Evolutionary conservation across 257 asterid species (phyloP).

Genomic region (Primulina tabacum): DNA sequence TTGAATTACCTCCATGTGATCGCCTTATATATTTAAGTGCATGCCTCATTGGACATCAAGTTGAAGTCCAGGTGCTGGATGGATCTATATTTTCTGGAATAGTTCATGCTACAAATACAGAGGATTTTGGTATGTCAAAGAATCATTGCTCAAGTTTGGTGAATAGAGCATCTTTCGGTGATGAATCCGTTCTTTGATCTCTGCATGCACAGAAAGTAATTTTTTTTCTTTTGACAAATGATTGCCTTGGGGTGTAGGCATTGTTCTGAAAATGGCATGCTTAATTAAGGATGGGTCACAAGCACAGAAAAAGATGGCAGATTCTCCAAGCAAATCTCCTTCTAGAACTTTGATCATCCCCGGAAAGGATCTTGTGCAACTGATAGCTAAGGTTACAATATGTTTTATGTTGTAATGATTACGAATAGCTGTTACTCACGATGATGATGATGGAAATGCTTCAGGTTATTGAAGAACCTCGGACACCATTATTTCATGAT

Average conservation of each 20-base stretch:
- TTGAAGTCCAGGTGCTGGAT: slow-evolving; percentile 86
- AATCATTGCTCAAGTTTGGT: too few species aligned
- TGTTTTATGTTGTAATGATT: neutral
- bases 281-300: slow-evolving; percentile 63
- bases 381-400: slow-evolving; percentile 69
- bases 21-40: slow-evolving; percentile 59
- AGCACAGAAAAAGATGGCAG: slow-evolving; percentile 47
- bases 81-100: slow-evolving; percentile 87
- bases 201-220: too few species aligned
- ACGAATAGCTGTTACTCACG: neutral
- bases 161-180: slow-evolving; percentile 9
- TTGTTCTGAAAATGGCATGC: slow-evolving; percentile 86
- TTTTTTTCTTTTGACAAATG: neutral
- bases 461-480: too few species aligned
- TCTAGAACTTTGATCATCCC: slow-evolving; percentile 64
- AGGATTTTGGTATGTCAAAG: slow-evolving; percentile 67
- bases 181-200: neutral
- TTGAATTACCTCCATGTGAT: slow-evolving; percentile 61
- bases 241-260: slow-evolving; percentile 45
- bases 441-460: too few species aligned
- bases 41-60: slow-evolving; percentile 85
- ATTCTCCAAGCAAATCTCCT: slow-evolving; percentile 51
- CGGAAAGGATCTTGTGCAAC: slow-evolving; percentile 83
- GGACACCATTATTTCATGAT: too few species aligned
- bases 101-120: slow-evolving; percentile 76